Percentiles rank a stretch among this genome's conserved stretches.
phyloP scores from a whole-genome alignment of 306 rosid genomes.

The Lathyrus sativus region DNA sequence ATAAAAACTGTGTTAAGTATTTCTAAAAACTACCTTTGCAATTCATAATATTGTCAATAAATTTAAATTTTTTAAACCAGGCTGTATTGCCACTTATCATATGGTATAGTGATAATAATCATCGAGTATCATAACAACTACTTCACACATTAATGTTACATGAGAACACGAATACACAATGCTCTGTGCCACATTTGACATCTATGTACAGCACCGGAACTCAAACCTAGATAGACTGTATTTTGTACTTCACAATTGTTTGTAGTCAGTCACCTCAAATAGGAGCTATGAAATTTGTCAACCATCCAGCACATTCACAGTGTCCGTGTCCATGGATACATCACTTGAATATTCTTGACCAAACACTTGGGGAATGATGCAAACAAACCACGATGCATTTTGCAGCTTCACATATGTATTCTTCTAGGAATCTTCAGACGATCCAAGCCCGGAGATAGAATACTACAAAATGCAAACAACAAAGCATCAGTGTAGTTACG shows the following conservation, averaged over 20 bases:
- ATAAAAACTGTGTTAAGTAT: slow-evolving; percentile 36
- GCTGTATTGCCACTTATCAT: slow-evolving; percentile 41
- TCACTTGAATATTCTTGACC: slow-evolving; percentile 48
- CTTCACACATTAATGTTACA: slow-evolving; percentile 65
- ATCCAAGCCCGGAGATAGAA: slow-evolving; percentile 51
- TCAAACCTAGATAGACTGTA: slow-evolving; percentile 59
- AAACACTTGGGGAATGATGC: slow-evolving; percentile 41
- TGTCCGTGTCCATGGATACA: slow-evolving; percentile 44
- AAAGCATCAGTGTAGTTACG: slow-evolving; percentile 31
- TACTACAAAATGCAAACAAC: slow-evolving; percentile 37
- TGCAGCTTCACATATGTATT: slow-evolving; percentile 52
- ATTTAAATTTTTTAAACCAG: slow-evolving; percentile 36
- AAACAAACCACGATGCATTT: slow-evolving; percentile 43
- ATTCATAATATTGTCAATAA: slow-evolving; percentile 43
- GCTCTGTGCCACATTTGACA: slow-evolving; percentile 55
- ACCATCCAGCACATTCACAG: slow-evolving; percentile 44
- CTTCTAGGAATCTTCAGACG: slow-evolving; percentile 32
- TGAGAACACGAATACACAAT: slow-evolving; percentile 58
- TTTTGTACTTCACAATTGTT: slow-evolving; percentile 53
- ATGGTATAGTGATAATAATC: slow-evolving; percentile 45
- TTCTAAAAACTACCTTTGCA: slow-evolving; percentile 39
- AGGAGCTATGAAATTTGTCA: slow-evolving; percentile 51
- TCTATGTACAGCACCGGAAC: slow-evolving; percentile 76
- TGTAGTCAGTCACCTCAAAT: slow-evolving; percentile 70
- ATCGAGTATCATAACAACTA: slow-evolving; percentile 45